Conservation (phyloP, 768 basidiomycete genomes). For the Suillus variegatus region DNA sequence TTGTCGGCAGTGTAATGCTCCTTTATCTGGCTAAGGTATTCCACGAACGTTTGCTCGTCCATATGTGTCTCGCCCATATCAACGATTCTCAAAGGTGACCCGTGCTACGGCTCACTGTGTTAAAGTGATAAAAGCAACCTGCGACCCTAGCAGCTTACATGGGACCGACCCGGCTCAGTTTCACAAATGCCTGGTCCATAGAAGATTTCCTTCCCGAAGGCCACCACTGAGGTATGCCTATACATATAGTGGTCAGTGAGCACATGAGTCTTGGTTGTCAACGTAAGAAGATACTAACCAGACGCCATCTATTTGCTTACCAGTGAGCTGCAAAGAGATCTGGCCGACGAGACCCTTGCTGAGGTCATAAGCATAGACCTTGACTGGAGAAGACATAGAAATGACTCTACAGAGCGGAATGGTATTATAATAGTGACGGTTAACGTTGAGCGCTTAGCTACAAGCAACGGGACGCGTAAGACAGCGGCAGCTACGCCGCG, state of each 20-base stretch:
- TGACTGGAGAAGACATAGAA: slow-evolving; percentile 45
- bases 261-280: slow-evolving; percentile 11
- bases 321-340: slow-evolving; percentile 79
- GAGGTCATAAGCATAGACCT: slow-evolving; percentile 91
- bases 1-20: slow-evolving; percentile 89
- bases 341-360: slow-evolving; percentile 83
- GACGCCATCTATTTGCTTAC: slow-evolving; percentile 89
- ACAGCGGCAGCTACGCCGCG: not conserved
- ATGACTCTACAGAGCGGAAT: not conserved
- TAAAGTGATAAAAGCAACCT: not conserved
- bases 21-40: slow-evolving; percentile 76
- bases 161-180: slow-evolving; percentile 76
- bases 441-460: not conserved
- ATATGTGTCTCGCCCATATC: slow-evolving; percentile 80
- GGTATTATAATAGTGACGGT: not conserved
- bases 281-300: slow-evolving; percentile 54
- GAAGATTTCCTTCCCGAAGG: slow-evolving; percentile 83
- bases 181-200: slow-evolving; percentile 86
- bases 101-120: slow-evolving; percentile 55
- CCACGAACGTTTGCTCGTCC: slow-evolving; percentile 83
- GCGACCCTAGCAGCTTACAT: slow-evolving; percentile 50
- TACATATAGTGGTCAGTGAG: slow-evolving; percentile 9
- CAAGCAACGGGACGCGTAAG: not conserved
- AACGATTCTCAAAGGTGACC: slow-evolving; percentile 65
- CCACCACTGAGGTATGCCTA: slow-evolving; percentile 94